phyloP scores from a whole-genome alignment of 805 yeast genomes.

The Yamadazyma ubonensis region DNA sequence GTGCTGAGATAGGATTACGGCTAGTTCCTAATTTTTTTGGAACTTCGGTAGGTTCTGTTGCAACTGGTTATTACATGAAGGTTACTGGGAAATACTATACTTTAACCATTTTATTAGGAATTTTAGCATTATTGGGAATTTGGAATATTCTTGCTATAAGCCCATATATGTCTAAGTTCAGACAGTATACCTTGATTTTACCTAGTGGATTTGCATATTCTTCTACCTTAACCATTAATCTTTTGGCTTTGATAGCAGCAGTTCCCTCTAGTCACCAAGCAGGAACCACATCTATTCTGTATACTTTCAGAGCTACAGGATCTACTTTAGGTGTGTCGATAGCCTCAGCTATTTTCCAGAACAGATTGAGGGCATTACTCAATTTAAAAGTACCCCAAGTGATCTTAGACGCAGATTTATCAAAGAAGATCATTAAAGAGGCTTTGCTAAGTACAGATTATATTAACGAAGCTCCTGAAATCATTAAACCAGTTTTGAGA shows the following conservation, averaged over 20 bases:
- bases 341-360: constrained; percentile 66
- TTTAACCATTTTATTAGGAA: constrained; percentile 42
- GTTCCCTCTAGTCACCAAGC: constrained; percentile 73
- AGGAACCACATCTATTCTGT: constrained; percentile 83
- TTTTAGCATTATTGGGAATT: constrained; percentile 38
- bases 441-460: constrained; percentile 62
- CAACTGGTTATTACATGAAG: constrained; percentile 16
- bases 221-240: constrained; percentile 63
- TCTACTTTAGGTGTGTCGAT: constrained; percentile 79
- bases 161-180: constrained; percentile 18
- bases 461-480: constrained; percentile 51
- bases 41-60: constrained; percentile 44
- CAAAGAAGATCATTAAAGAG: constrained; percentile 44
- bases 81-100: constrained; percentile 53
- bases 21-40: constrained; percentile 67
- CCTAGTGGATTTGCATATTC: constrained; percentile 68
- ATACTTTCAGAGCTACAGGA: constrained; percentile 83
- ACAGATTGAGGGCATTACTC: constrained; percentile 32
- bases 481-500: constrained; percentile 44
- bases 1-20: constrained; percentile 58
- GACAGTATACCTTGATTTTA: constrained; percentile 34
- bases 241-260: constrained; percentile 73
- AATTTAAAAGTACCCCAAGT: constrained; percentile 17
- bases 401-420: constrained; percentile 31
- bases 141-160: constrained; percentile 26